Percentiles rank a stretch among this genome's conserved stretches.
Conservation (phyloP, 202 grass and related monocot genomes). For the Carex arenaria region DNA sequence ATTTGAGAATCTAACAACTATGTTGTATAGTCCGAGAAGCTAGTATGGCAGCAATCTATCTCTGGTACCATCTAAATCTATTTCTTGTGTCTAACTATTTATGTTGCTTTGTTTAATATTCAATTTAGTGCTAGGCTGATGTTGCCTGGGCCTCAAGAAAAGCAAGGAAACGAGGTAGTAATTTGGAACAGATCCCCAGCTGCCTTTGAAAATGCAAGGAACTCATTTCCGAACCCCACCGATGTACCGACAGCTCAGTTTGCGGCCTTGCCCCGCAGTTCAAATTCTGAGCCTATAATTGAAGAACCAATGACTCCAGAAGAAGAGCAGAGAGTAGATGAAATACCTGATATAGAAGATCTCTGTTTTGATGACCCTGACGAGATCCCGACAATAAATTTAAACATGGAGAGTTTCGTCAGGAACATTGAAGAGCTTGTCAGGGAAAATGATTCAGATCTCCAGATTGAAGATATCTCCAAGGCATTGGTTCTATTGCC, state of each 20-base stretch:
- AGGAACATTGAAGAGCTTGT: conserved; percentile 67
- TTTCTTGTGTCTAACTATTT: conserved; percentile 20
- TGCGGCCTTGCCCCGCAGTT: background rate
- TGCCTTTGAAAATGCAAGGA: conserved; percentile 28
- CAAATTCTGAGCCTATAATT: conserved; percentile 63
- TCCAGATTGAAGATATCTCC: conserved; percentile 62
- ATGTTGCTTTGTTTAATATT: conserved; percentile 14
- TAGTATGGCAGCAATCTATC: conserved; percentile 16
- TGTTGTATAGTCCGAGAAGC: background rate
- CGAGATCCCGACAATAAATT: conserved; percentile 74
- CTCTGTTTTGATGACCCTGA: conserved; percentile 43
- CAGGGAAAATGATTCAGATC: conserved; percentile 46
- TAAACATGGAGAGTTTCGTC: conserved; percentile 76
- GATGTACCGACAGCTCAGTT: background rate
- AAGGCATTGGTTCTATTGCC: conserved; percentile 86
- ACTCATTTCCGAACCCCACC: conserved; percentile 20
- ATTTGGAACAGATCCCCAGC: conserved; percentile 10
- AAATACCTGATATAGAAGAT: conserved; percentile 65
- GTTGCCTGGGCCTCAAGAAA: conserved; percentile 58
- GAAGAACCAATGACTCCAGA: conserved; percentile 80
- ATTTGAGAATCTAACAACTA: background rate
- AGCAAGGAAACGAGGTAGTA: conserved; percentile 39
- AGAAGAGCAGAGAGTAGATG: conserved; percentile 29
- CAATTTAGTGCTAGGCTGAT: conserved; percentile 53
- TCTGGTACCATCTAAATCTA: conserved; percentile 23